Evolutionary conservation across 2,329 filamentous ascomycete genomes (phyloP).

Genomic region (Zymoseptoria ardabiliae): DNA sequence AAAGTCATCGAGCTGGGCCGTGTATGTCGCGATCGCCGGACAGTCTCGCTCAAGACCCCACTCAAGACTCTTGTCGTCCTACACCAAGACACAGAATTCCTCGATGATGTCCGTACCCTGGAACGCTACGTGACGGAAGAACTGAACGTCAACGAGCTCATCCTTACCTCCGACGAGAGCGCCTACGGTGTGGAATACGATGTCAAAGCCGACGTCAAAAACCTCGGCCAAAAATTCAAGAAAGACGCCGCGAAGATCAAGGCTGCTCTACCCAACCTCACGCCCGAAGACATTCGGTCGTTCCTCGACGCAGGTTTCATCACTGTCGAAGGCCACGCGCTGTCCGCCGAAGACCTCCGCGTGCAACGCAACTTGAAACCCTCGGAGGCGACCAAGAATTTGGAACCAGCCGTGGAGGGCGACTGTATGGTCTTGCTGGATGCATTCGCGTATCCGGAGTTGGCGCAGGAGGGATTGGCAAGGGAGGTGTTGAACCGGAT

Average conservation of each 20-base stretch:
- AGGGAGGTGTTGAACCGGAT: constrained; percentile 90
- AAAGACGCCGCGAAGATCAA: constrained; percentile 89
- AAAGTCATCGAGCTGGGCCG: constrained; percentile 87
- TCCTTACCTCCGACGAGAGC: constrained; percentile 78
- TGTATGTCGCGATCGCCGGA: constrained; percentile 75
- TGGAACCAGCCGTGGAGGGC: constrained; percentile 82
- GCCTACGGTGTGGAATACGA: constrained; percentile 91
- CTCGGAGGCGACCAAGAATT: constrained; percentile 60
- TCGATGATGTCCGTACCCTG: constrained; percentile 78
- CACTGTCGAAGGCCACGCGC: constrained; percentile 73
- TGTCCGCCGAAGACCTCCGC: constrained; percentile 74
- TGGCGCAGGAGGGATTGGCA: constrained; percentile 81
- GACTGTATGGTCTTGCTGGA: constrained; percentile 92
- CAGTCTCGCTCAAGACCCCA: constrained; percentile 82
- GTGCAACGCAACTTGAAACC: constrained; percentile 74
- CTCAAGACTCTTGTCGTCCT: constrained; percentile 85
- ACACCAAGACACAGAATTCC: constrained; percentile 71
- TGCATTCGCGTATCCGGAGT: constrained; percentile 69
- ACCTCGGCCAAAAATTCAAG: constrained; percentile 92
- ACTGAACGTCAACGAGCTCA: constrained; percentile 78
- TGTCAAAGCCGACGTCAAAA: constrained; percentile 85
- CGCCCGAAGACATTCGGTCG: constrained; percentile 69
- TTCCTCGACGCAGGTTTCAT: constrained; percentile 71
- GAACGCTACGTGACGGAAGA: constrained; percentile 88
- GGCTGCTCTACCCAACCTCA: constrained; percentile 74